Evolutionary conservation across 2,329 filamentous ascomycete species (phyloP).

Genomic region (Balansia obtecta): DNA sequence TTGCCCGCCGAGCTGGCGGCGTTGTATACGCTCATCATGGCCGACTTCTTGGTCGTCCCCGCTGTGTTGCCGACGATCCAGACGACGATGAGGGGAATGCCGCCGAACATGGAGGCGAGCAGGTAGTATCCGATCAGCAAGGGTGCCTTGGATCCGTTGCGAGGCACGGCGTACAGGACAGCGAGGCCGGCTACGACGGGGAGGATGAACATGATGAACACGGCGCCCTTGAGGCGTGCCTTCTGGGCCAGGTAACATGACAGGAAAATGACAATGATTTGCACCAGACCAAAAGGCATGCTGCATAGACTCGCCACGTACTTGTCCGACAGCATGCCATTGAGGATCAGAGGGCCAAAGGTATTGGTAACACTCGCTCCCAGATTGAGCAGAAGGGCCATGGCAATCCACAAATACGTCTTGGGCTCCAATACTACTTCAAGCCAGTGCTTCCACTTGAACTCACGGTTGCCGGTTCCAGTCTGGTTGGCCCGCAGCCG

Average conservation of each 20-base stretch:
- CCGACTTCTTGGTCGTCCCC: constrained; percentile 54
- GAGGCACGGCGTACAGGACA: constrained; percentile 42
- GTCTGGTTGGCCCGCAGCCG: constrained; percentile 64
- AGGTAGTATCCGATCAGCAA: constrained; percentile 53
- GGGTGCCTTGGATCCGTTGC: constrained; percentile 19
- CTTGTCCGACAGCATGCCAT: constrained; percentile 46
- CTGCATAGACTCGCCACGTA: constrained; percentile 48
- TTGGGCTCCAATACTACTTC: constrained; percentile 36
- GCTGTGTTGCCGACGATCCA: constrained; percentile 61
- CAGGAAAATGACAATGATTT: constrained; percentile 45
- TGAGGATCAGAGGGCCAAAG: constrained; percentile 52
- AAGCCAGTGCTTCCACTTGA: constrained; percentile 53
- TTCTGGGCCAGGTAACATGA: constrained; percentile 46
- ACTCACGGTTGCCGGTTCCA: constrained; percentile 58
- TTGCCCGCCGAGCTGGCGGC: constrained; percentile 50
- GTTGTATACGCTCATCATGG: constrained; percentile 52
- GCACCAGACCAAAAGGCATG: constrained; percentile 53
- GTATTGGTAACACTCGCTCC: constrained; percentile 50
- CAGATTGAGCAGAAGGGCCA: constrained; percentile 52
- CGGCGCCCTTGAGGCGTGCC: constrained; percentile 41
- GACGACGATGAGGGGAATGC: constrained; percentile 51
- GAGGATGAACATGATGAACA: constrained; percentile 40
- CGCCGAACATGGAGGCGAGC: constrained; percentile 52
- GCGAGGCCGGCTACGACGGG: constrained; percentile 48
- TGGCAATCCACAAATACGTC: constrained; percentile 46